Evolutionary conservation across 768 basidiomycete species (phyloP).

Genomic region (Sistotremastrum niveocremeum): DNA sequence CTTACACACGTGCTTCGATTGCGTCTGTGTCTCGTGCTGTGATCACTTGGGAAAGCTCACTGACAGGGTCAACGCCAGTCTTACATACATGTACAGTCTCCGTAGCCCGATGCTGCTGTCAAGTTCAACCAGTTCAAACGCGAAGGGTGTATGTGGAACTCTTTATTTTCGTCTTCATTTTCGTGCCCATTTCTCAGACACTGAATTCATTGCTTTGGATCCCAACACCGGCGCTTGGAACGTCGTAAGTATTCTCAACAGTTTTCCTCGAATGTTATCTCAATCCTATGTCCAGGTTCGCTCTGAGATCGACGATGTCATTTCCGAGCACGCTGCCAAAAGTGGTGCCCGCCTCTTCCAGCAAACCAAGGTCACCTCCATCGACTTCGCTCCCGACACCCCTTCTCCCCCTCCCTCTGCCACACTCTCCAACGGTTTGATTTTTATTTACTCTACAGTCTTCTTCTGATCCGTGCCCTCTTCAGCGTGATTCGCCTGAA

Average conservation of each 20-base stretch:
- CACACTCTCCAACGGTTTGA: too few relatives aligned
- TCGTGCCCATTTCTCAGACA: conserved; percentile 31
- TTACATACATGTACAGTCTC: too few relatives aligned
- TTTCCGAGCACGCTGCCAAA: conserved; percentile 38
- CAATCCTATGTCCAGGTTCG: conserved; percentile 40
- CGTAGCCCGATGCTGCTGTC: conserved; percentile 45
- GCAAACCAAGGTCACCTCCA: conserved; percentile 27
- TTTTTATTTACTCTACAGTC: too few relatives aligned
- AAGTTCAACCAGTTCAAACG: conserved; percentile 42
- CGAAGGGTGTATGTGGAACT: conserved; percentile 51
- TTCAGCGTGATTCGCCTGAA: too few relatives aligned
- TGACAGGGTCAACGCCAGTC: too few relatives aligned
- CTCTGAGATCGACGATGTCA: conserved; percentile 43
- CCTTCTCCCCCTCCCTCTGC: too few relatives aligned
- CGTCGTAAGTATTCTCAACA: conserved; percentile 39
- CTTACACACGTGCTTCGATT: too few relatives aligned
- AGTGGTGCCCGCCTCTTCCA: conserved; percentile 38
- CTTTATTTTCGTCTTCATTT: too few relatives aligned
- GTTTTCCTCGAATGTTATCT: too few relatives aligned
- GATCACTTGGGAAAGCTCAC: too few relatives aligned
- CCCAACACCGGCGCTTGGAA: conserved; percentile 44
- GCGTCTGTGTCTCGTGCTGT: too few relatives aligned
- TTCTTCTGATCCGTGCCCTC: too few relatives aligned
- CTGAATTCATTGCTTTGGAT: conserved; percentile 42
- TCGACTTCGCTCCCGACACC: conserved; percentile 27